Percentiles rank a stretch among this genome's conserved stretches.
phyloP scores from a whole-genome alignment of 495 filamentous ascomycete species.

The Penicillium canescens region DNA sequence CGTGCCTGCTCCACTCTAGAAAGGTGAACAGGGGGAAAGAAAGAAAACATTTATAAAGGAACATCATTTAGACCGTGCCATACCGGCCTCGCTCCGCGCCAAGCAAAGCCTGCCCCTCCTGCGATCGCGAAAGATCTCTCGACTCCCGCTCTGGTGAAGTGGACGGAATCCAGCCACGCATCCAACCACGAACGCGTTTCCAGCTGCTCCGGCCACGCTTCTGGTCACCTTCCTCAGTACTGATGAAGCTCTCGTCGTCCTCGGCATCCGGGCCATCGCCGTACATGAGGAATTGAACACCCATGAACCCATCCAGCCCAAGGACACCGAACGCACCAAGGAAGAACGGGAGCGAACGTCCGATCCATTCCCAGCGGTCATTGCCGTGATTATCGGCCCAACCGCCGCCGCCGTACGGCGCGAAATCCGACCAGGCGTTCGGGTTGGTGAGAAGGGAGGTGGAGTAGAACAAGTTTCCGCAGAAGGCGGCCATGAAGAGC shows the following conservation, averaged over 20 bases:
- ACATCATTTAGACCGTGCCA: constrained; percentile 32
- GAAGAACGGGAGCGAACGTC: constrained; percentile 65
- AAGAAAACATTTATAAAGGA: constrained; percentile 2
- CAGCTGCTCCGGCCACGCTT: constrained; percentile 48
- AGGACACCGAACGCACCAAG: constrained; percentile 71
- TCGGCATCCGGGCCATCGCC: constrained; percentile 42
- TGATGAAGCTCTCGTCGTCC: constrained; percentile 21
- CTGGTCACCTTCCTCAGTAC: constrained; percentile 28
- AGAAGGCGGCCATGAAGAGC: constrained; percentile 71
- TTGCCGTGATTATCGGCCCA: constrained; percentile 65
- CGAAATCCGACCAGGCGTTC: constrained; percentile 61
- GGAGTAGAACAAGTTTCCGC: constrained; percentile 74
- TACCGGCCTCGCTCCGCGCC: constrained; percentile 32
- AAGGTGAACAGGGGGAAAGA: neutral
- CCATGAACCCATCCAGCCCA: constrained; percentile 63
- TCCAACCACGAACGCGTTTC: constrained; percentile 62
- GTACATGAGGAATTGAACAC: constrained; percentile 64
- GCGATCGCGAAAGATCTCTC: constrained; percentile 5
- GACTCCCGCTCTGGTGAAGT: constrained; percentile 27
- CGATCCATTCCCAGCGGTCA: constrained; percentile 57
- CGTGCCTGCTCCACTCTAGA: constrained; percentile 4
- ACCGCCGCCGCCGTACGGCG: constrained; percentile 64
- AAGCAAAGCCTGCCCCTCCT: constrained; percentile 38
- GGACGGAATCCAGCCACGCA: constrained; percentile 67
- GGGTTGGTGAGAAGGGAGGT: constrained; percentile 66